Evolutionary conservation across 2,329 filamentous ascomycete genomes (phyloP).

Genomic region (Trichoderma semiorbis): DNA sequence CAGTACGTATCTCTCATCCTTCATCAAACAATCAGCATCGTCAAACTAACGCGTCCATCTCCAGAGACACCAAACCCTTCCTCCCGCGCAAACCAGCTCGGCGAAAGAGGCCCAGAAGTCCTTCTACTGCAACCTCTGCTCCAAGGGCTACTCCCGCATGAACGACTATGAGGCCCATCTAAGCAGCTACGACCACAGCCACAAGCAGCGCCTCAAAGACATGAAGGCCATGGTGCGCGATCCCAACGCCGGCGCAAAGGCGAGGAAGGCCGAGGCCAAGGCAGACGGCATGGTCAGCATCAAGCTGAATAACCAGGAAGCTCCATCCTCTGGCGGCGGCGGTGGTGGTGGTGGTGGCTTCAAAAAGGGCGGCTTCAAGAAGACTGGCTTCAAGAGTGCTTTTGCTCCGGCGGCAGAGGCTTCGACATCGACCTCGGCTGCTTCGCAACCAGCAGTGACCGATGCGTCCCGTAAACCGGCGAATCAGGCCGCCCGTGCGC

Average conservation of each 20-base stretch:
- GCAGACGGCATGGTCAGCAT: constrained; percentile 67
- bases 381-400: constrained; percentile 77
- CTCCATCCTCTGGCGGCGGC: constrained; percentile 28
- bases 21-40: constrained; percentile 30
- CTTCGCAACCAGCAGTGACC: neutral
- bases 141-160: constrained; percentile 91
- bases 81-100: constrained; percentile 55
- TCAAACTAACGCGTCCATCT: constrained; percentile 30
- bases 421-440: constrained; percentile 12
- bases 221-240: constrained; percentile 82
- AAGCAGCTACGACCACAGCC: constrained; percentile 89
- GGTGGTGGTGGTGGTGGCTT: constrained; percentile 66
- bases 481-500: constrained; percentile 30
- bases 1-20: constrained; percentile 42
- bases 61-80: constrained; percentile 57
- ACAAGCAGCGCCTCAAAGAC: constrained; percentile 84
- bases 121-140: constrained; percentile 84
- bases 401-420: constrained; percentile 57
- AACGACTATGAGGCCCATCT: constrained; percentile 96
- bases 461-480: neutral
- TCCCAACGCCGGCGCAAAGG: constrained; percentile 60
- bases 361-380: constrained; percentile 83
- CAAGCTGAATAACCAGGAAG: constrained; percentile 48
- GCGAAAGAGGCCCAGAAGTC: constrained; percentile 75
- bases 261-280: constrained; percentile 67